Evolutionary conservation across 1,284 basidiomycete species (phyloP).

Genomic region (Puccinia horiana): DNA sequence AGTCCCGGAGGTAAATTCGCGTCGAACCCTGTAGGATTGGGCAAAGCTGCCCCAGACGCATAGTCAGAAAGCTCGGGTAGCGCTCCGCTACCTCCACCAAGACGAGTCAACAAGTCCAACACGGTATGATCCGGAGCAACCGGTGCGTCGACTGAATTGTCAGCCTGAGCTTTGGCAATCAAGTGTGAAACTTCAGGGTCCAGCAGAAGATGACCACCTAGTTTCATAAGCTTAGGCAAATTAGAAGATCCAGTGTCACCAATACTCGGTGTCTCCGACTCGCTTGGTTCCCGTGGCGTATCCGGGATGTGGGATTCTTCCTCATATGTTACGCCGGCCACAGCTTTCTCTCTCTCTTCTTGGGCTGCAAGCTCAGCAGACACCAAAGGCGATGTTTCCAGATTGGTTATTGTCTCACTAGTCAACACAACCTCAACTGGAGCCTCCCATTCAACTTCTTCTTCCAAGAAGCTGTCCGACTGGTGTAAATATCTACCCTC

Average conservation of each 20-base stretch:
- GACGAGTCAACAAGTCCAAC: conserved; percentile 38
- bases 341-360: conserved; percentile 41
- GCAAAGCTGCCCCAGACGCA: background rate
- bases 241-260: conserved; percentile 22
- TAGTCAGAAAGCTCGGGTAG: conserved; percentile 6
- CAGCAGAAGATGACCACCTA: conserved; percentile 20
- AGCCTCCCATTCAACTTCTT: conserved; percentile 48
- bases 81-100: conserved; percentile 19
- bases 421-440: conserved; percentile 45
- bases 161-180: conserved; percentile 47
- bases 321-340: conserved; percentile 45
- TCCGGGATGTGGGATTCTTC: conserved; percentile 48
- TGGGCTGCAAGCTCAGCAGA: conserved; percentile 41
- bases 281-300: conserved; percentile 43
- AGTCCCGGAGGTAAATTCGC: conserved; percentile 22
- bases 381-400: conserved; percentile 42
- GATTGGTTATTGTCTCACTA: conserved; percentile 35
- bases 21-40: conserved; percentile 26
- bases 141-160: conserved; percentile 44
- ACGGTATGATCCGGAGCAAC: conserved; percentile 47
- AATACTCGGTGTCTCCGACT: conserved; percentile 11
- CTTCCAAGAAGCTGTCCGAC: conserved; percentile 44
- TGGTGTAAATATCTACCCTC: conserved; percentile 48
- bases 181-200: conserved; percentile 43
- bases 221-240: background rate